Evolutionary conservation across 371 early-diverging fungal genomes (phyloP), one percentile per base, ranked within the genome.

Genomic region (Apophysomyces sp.): DNA sequence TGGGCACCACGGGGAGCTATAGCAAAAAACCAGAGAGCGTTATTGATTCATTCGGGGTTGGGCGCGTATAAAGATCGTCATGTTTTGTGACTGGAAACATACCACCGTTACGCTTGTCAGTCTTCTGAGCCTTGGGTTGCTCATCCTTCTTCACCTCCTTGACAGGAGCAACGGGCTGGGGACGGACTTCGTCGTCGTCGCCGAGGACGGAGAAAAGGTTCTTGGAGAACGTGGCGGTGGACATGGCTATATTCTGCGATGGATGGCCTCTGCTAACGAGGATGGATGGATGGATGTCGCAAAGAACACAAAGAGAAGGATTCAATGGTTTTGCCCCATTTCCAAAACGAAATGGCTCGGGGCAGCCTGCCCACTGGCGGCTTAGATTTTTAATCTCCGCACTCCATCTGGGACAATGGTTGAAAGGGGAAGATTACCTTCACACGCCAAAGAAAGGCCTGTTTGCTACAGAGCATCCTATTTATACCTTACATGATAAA

Each of bases 191-290:
- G 64, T 79, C 85, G 60, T 81, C 83, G 57, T 89, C 86, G 44
- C 78, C 80, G 67, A 89, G 82, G 69, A 88, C 76, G 70, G 79
- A 85, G 75, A 82, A 89, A 62, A 72, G 76, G 78, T 89, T 89
- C 65, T 80, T 77, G 69, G 77, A 77, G 69, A 71, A 80, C 57
- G 80, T 66, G 64, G 78, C 66, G 62, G 73, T 69, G 67, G 77
- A 73, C 77, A 77, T 77, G 67, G 62, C 67, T 66, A 71, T 66
- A 71, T 61, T 73, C 64, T 68, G 76, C 73, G 67, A 68, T 68
- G 65, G 65, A 68, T 68, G 65, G 65, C 68, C 65, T 64, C 65
- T 58, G 58, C 49, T 44, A 57, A 57, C 37, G 62, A 57, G 49
- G 60, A 44, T 44, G 37, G 54, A 57, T 54, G 67, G 66, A 69